These are phyloP conservation scores for Fusarium sterilihyphosum DNA, from an alignment of 2,329 filamentous ascomycete genomes.

Conservation along the genomic window DNA sequence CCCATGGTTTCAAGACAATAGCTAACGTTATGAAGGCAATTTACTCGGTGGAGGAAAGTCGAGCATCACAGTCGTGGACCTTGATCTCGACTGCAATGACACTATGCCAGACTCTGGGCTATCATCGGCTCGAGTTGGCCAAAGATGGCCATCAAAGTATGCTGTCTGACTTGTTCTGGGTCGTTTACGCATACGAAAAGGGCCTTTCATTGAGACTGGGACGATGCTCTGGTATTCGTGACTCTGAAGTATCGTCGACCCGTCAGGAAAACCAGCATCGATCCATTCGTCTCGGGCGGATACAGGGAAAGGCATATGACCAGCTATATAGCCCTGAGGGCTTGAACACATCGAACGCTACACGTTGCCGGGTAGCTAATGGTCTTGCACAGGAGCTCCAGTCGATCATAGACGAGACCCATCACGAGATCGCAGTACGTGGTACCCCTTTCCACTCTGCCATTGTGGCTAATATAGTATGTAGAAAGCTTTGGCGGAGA, in stretches of 20 bases:
- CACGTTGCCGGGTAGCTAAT: not conserved
- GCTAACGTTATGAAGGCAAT: conserved; percentile 38
- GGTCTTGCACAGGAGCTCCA: conserved; percentile 13
- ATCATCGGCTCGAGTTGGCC: conserved; percentile 36
- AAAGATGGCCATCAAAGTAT: not conserved
- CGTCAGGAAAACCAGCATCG: conserved; percentile 28
- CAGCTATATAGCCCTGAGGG: conserved; percentile 46
- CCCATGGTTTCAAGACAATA: fast-evolving
- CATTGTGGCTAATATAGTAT: not conserved
- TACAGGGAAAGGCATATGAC: conserved; percentile 48
- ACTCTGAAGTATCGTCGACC: conserved; percentile 44
- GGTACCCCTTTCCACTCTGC: fast-evolving
- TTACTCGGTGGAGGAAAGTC: conserved; percentile 48
- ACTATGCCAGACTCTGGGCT: conserved; percentile 48
- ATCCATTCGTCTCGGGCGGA: conserved; percentile 27
- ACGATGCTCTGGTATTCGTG: conserved; percentile 47
- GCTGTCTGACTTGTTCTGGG: conserved; percentile 46
- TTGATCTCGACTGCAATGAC: conserved; percentile 50
- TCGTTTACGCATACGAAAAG: conserved; percentile 49
- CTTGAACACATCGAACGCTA: not conserved
- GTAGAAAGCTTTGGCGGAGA: conserved; percentile 5
- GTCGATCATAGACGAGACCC: conserved; percentile 17
- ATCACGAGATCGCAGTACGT: conserved; percentile 18
- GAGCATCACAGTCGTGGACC: conserved; percentile 46
- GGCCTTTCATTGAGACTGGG: conserved; percentile 50